Evolutionary conservation across 179 eudicot species (phyloP).

Genomic region (Sideroxylon spinosum): DNA sequence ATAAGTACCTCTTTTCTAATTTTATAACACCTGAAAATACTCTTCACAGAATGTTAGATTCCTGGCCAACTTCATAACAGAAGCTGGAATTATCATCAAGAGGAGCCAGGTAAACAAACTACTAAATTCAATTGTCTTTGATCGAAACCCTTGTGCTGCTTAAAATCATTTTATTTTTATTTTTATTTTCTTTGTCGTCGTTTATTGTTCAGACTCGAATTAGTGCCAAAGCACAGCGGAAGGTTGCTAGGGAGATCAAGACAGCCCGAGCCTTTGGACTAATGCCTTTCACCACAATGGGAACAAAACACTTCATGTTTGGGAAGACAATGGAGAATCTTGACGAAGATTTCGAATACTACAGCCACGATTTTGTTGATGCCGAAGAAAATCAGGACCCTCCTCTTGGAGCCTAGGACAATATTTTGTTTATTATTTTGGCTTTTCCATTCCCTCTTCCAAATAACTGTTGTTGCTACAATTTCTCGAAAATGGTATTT

Average conservation of each 20-base stretch:
- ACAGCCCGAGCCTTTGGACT: conserved; percentile 83
- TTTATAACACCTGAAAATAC: not conserved
- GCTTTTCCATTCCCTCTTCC: not conserved
- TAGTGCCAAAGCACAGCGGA: conserved; percentile 88
- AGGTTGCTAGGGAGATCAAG: conserved; percentile 85
- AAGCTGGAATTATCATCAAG: conserved; percentile 70
- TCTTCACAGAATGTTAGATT: conserved; percentile 67
- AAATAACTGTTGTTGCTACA: not conserved
- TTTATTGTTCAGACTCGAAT: conserved; percentile 54
- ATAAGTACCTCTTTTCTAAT: too few species aligned
- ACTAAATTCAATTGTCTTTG: not conserved
- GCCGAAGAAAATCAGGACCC: conserved; percentile 26
- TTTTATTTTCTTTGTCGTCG: not conserved
- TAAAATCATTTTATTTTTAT: conserved; percentile 1
- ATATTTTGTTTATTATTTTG: not conserved
- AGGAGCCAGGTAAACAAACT: conserved; percentile 60
- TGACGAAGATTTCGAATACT: conserved; percentile 38
- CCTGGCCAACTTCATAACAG: conserved; percentile 80
- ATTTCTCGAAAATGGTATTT: not conserved
- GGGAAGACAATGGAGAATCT: conserved; percentile 71
- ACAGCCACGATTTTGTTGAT: conserved; percentile 29
- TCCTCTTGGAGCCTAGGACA: conserved; percentile 17
- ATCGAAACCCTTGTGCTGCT: not conserved
- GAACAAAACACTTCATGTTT: conserved; percentile 51
- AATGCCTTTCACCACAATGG: conserved; percentile 79